Evolutionary conservation across 1,284 basidiomycete genomes (phyloP), one percentile per base, ranked within the genome.

Genomic region (Volvariella volvacea): DNA sequence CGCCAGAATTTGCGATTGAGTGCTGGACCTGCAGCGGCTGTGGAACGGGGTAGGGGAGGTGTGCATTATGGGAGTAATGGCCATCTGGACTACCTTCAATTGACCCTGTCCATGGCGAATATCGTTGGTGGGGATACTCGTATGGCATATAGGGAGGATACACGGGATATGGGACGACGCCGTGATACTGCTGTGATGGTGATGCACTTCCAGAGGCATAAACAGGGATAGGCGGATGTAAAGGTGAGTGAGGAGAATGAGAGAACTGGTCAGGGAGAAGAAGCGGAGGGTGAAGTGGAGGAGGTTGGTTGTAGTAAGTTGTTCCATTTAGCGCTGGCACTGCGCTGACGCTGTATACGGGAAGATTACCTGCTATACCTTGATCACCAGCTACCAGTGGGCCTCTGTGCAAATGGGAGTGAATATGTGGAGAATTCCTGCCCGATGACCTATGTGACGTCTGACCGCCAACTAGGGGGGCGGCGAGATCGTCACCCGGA

Each of bases 401-500:
- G 41, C 21, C 22, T 42, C 32, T 21, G 41, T 25, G 22, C 22
- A 28, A 21, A 39, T 14, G 20, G 16, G 2, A 22, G 28, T 25
- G 41, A 30, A 16, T 8, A 17, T 17, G 31, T 16, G 40, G 15
- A 16, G 39, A 40, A 40, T 20, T 21, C 20, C 39, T 40, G 21
- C 39, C 39, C 15, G 39, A 40, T 7, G 39, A 22, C 15, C 19
- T 17, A 20, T 20, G 14, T 22, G 22, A 20, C 6, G 8, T 9
- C 25, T 6, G 25, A n/a, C 17, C 17, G 6, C 17, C 39, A 7
- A n/a, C n/a, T 6, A 39, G 14, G n/a, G 46, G 12, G 19, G 36
- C 32, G 33, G 33, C n/a, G 8, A 34, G 31, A 17, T 57, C 55
- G 20, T 61, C 61, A 4, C 40, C 47, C 1, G 55, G 56, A 21